Evolutionary conservation across 495 filamentous ascomycete species (phyloP).

Genomic region (Daldinia childiae): DNA sequence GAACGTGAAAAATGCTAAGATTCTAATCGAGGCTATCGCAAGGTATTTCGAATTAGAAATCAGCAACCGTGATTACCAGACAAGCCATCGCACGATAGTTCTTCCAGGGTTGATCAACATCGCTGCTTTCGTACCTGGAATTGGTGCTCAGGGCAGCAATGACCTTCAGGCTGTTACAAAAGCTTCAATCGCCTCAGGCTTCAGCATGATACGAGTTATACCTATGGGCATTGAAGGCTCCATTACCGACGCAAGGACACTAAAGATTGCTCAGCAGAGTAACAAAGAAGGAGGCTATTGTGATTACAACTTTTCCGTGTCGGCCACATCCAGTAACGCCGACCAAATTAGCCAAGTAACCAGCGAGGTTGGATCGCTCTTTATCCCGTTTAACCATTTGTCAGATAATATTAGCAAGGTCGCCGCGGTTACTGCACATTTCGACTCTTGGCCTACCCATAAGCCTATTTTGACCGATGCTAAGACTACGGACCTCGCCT

Average conservation of each 20-base stretch:
- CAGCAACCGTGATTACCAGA: constrained; percentile 85
- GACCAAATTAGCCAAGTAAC: constrained; percentile 77
- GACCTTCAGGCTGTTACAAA: constrained; percentile 78
- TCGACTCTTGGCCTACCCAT: constrained; percentile 79
- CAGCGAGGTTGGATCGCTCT: constrained; percentile 81
- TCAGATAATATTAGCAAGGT: constrained; percentile 90
- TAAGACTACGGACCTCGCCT: constrained; percentile 83
- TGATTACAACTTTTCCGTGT: constrained; percentile 88
- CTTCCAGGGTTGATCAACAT: constrained; percentile 83
- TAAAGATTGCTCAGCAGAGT: constrained; percentile 81
- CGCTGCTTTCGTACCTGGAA: constrained; percentile 79
- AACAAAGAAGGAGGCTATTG: constrained; percentile 73
- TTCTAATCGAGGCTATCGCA: constrained; percentile 92
- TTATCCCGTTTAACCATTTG: constrained; percentile 88
- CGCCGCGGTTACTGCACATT: constrained; percentile 81
- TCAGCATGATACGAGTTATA: constrained; percentile 86
- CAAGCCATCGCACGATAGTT: constrained; percentile 78
- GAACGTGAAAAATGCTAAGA: constrained; percentile 99
- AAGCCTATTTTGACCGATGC: constrained; percentile 90
- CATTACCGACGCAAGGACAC: constrained; percentile 74
- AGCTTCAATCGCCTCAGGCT: constrained; percentile 79
- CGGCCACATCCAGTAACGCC: constrained; percentile 79
- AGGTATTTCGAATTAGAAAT: constrained; percentile 86
- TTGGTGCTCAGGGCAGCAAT: constrained; percentile 68
- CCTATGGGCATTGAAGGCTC: constrained; percentile 77